These are phyloP conservation scores for Trametes coccinea DNA, from an alignment of 768 basidiomycete genomes.

Conservation along the genomic window DNA sequence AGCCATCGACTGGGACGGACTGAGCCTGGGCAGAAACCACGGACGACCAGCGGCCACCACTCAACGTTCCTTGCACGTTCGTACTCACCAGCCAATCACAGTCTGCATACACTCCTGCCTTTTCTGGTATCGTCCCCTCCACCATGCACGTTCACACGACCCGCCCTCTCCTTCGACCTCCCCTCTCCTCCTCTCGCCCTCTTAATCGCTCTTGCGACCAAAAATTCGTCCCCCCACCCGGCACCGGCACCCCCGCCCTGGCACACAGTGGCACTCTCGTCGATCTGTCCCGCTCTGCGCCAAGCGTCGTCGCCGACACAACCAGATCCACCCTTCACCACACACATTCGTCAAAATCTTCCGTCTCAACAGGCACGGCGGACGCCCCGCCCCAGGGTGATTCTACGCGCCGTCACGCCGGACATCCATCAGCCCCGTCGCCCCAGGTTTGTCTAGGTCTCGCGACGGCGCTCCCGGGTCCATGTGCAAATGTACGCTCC, in stretches of 20 bases:
- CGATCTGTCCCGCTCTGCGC: not conserved
- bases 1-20: not conserved
- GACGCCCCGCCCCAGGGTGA: not conserved
- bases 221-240: not conserved
- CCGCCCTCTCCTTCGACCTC: not conserved
- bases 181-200: not conserved
- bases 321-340: not conserved
- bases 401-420: slow-evolving; percentile 1
- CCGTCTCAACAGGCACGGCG: not conserved
- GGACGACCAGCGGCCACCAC: not conserved
- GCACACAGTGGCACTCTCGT: not conserved
- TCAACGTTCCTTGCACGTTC: slow-evolving; percentile 28
- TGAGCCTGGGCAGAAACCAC: not conserved
- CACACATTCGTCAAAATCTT: slow-evolving; percentile 11
- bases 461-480: not conserved
- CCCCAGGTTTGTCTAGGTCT: not conserved
- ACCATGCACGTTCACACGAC: slow-evolving; percentile 19
- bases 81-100: slow-evolving; percentile 24
- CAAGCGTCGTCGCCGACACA: not conserved
- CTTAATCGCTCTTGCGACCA: slow-evolving; percentile 6
- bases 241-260: not conserved
- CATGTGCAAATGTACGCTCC: not conserved
- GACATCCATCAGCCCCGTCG: slow-evolving; percentile 1
- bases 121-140: not conserved
- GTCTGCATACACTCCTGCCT: slow-evolving; percentile 2